A percentile compares a stretch with the other conserved stretches of the same genome.
phyloP scores from a whole-genome alignment of 768 basidiomycete genomes.

The Russula sp. region DNA sequence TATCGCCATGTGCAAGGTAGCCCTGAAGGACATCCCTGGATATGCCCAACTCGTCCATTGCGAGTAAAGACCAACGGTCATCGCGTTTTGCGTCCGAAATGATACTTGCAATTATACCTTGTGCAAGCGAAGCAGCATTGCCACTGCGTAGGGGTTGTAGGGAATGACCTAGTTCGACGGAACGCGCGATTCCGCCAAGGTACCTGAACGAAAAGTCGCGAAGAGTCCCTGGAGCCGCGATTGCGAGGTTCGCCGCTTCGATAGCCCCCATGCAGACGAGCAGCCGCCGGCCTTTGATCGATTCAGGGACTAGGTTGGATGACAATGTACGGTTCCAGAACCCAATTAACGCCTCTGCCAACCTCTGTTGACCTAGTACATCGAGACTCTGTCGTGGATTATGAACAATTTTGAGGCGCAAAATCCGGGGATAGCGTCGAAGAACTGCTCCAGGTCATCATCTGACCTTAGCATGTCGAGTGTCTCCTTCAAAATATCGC shows the following conservation, averaged over 20 bases:
- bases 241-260: not conserved
- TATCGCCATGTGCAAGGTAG: constrained; percentile 8
- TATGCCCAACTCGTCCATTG: not conserved
- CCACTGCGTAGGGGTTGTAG: not conserved
- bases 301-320: not conserved
- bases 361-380: not conserved
- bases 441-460: constrained; percentile 4
- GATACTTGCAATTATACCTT: not conserved
- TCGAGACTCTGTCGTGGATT: not conserved
- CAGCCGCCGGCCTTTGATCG: not conserved
- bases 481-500: not conserved
- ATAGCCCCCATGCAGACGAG: not conserved
- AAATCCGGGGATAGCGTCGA: constrained; percentile 3
- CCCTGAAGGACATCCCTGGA: not conserved
- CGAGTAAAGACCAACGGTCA: not conserved
- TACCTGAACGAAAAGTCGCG: no score
- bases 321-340: constrained; percentile 5
- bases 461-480: not conserved
- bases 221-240: not conserved
- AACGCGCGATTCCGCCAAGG: not conserved
- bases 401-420: not conserved
- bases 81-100: constrained; percentile 6
- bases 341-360: not conserved
- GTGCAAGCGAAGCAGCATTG: not conserved
- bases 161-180: not conserved